Evolutionary conservation across 1,284 basidiomycete species (phyloP), one percentile per base, ranked within the genome.

Genomic region (Tilletia walkeri): DNA sequence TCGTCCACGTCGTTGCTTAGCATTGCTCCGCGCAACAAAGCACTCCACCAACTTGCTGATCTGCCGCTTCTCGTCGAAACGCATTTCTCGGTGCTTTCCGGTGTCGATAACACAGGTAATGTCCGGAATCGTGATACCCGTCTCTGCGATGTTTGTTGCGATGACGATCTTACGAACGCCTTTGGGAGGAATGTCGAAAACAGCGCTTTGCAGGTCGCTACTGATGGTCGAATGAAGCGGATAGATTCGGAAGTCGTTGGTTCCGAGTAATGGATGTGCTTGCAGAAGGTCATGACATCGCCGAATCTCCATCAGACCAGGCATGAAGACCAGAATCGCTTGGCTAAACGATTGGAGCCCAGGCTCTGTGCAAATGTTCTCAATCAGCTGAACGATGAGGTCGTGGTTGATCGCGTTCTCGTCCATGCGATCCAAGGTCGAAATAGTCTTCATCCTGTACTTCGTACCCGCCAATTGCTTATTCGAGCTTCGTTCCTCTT

Each of bases 81-180:
- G 76, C 81, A 82, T 80, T 66, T 73, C 76, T 20, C 74, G 88
- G 82, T 99, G 95, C 82, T 94, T 95, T 65, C 96, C 96, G 0
- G 90, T 89, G 83, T 99, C 96, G 70, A 99, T 95, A 14, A 99
- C 96, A 78, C 94, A 95, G 2, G 95, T 98, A 70, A 98, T 93
- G 80, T 99, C 96, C 4, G 95, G 95, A 71, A 99, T 98, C 0
- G 95, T 99, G 72, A 99, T 92, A 83, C 95, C 95, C 16, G 93
- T 96, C 83, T 96, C 93, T 38, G 92, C 90, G 76, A 92, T 91
- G 78, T 91, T 86, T 66, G 86, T 86, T 16, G 85, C 83, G 59
- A 96, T 91, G 48, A 97, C 95, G 78, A 97, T 94, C 85, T 98
- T 98, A 66, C 92, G 88, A 2, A 91, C 85, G 45, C 92, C 93